Conservation (phyloP, 805 yeast genomes). For the Lipomyces orientalis region DNA sequence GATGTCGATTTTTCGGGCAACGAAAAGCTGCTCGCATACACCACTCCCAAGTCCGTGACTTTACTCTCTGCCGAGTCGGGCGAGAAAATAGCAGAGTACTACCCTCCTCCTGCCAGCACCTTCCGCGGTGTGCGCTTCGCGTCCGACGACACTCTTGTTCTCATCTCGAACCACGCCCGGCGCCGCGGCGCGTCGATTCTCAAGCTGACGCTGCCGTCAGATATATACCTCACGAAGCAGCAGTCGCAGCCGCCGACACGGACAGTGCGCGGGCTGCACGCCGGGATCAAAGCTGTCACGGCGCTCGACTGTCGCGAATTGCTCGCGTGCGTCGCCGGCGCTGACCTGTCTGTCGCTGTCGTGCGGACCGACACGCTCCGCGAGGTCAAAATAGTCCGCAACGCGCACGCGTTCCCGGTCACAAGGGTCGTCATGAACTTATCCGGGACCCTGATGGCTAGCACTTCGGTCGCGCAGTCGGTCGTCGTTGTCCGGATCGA, state of each 20-base stretch:
- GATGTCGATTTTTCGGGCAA: conserved; percentile 73
- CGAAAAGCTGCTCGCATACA: conserved; percentile 67
- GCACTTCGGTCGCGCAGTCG: conserved; percentile 78
- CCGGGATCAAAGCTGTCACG: conserved; percentile 48
- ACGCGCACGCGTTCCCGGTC: conserved; percentile 78
- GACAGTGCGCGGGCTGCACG: conserved; percentile 21
- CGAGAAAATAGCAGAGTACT: conserved; percentile 35
- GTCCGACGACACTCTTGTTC: conserved; percentile 14
- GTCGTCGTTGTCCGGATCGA: conserved; percentile 63
- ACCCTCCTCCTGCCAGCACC: conserved; percentile 27
- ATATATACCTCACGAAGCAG: conserved; percentile 22
- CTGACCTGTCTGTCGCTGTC: conserved; percentile 70
- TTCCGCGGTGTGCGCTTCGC: conserved; percentile 32
- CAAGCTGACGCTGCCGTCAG: conserved; percentile 26
- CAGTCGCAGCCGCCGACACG: conserved; percentile 26
- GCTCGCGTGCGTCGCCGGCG: conserved; percentile 62
- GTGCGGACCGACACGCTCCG: conserved; percentile 59
- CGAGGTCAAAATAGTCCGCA: conserved; percentile 56
- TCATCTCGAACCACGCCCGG: conserved; percentile 28
- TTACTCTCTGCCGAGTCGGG: conserved; percentile 59
- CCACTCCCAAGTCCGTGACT: conserved; percentile 62
- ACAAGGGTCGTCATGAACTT: conserved; percentile 75
- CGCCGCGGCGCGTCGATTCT: conserved; percentile 31
- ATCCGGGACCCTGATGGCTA: conserved; percentile 67
- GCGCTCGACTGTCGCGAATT: conserved; percentile 57